Evolutionary conservation across 352 stramenopile genomes (phyloP).

Genomic region (Phytophthora tubulina): DNA sequence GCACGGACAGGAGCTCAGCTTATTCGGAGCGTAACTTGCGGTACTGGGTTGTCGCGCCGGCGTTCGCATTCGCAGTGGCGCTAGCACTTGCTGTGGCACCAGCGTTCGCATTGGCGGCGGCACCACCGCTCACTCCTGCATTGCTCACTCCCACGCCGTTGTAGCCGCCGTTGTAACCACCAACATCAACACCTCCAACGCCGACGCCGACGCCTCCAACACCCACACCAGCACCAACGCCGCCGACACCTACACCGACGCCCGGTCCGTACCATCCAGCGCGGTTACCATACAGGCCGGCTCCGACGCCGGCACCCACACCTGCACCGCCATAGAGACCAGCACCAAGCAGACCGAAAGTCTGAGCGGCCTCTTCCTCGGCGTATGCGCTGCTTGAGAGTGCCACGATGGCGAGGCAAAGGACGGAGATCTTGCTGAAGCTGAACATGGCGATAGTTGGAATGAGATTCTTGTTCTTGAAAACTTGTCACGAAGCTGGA

Average conservation of each 20-base stretch:
- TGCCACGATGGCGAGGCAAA: conserved; percentile 15
- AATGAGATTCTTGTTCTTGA: not conserved
- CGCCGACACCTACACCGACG: not conserved
- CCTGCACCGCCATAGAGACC: conserved; percentile 5
- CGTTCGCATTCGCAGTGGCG: conserved; percentile 4
- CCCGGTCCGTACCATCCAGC: not conserved
- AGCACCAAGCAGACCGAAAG: conserved; percentile 16
- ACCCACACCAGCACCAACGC: not conserved
- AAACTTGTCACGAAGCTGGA: no score
- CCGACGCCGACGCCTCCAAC: conserved; percentile 1
- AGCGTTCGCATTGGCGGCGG: conserved; percentile 7
- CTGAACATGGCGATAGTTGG: conserved; percentile 9
- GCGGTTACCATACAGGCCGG: not conserved
- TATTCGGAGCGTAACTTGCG: conserved; percentile 17
- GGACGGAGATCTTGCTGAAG: conserved; percentile 1
- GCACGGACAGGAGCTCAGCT: not conserved
- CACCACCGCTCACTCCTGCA: not conserved
- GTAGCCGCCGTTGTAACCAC: conserved; percentile 8
- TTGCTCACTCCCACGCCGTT: conserved; percentile 1
- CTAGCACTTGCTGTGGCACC: conserved; percentile 5
- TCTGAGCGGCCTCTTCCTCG: conserved; percentile 18
- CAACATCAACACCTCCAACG: conserved; percentile 1
- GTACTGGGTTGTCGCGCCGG: conserved; percentile 4
- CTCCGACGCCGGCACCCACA: not conserved
- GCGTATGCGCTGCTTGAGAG: conserved; percentile 1